phyloP scores from a whole-genome alignment of 768 basidiomycete species.

The Psilocybe cubensis region DNA sequence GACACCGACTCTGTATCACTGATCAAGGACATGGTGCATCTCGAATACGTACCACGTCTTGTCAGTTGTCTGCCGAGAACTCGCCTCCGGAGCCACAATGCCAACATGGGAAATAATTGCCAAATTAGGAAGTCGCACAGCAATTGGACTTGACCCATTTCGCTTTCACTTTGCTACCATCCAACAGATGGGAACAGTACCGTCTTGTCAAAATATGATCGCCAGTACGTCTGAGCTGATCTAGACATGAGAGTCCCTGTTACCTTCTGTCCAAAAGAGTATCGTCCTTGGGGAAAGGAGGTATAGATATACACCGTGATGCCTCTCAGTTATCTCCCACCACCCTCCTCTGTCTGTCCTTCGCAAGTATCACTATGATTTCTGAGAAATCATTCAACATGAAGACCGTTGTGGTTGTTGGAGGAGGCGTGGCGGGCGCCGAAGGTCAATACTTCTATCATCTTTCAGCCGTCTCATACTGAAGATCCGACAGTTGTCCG shows the following conservation, averaged over 20 bases:
- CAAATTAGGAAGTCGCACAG: background rate
- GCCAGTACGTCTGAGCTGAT: background rate
- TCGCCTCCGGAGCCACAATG: background rate
- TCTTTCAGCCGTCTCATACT: slow-evolving; percentile 2
- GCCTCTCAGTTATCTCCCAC: background rate
- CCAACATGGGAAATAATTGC: slow-evolving; percentile 1
- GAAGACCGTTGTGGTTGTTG: slow-evolving; percentile 21
- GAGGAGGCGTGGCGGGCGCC: slow-evolving; percentile 23
- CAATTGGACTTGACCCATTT: background rate
- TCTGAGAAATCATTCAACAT: slow-evolving; percentile 14
- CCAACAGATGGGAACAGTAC: slow-evolving; percentile 2
- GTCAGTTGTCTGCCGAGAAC: background rate
- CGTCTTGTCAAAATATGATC: slow-evolving; percentile 2
- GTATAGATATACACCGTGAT: background rate
- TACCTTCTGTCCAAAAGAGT: background rate
- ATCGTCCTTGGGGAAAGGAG: background rate
- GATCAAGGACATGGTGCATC: slow-evolving; percentile 24
- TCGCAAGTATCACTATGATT: slow-evolving; percentile 14
- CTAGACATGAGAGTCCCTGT: background rate
- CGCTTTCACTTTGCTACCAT: background rate
- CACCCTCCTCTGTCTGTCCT: slow-evolving; percentile 5
- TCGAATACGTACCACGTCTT: slow-evolving; percentile 6
- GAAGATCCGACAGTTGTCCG: slow-evolving; percentile 35
- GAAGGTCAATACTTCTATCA: slow-evolving; percentile 14
- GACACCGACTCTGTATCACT: slow-evolving; percentile 26